phyloP scores from a whole-genome alignment of 179 eudicot species.

The Silene noctiflora region DNA sequence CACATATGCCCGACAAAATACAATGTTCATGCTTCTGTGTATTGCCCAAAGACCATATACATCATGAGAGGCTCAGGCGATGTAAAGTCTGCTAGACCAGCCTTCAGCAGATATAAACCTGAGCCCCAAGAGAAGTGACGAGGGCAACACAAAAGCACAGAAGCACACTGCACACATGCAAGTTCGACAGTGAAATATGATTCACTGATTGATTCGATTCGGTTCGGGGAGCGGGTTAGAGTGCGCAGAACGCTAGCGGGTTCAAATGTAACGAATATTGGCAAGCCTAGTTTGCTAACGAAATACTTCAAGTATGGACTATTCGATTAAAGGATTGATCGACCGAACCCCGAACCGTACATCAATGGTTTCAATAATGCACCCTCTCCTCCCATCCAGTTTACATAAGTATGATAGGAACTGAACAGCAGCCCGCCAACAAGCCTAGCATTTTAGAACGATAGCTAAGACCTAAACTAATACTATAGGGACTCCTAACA shows the following conservation, averaged over 20 bases:
- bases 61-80: constrained; percentile 9
- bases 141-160: constrained; percentile 20
- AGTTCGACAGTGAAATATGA: constrained; percentile 1
- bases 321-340: background rate
- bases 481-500: constrained; percentile 38
- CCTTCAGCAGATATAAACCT: constrained; percentile 6
- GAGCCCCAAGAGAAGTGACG: constrained; percentile 8
- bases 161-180: constrained; percentile 14
- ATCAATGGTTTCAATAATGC: constrained; percentile 16
- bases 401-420: constrained; percentile 51
- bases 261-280: background rate
- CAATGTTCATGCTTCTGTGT: background rate
- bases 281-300: too few species aligned
- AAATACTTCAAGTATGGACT: background rate
- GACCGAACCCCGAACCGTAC: constrained; percentile 14
- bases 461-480: background rate
- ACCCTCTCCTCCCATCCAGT: constrained; percentile 43
- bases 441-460: constrained; percentile 7
- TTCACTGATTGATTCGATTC: background rate
- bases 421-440: constrained; percentile 71
- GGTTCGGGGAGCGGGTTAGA: background rate
- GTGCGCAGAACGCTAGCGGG: background rate
- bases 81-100: background rate
- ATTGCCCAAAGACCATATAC: constrained; percentile 9
- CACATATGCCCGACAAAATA: background rate